Percentiles rank a stretch among this genome's conserved stretches.
Evolutionary conservation across 2,329 filamentous ascomycete species (phyloP).

Genomic region (Lachnellula suecica): DNA sequence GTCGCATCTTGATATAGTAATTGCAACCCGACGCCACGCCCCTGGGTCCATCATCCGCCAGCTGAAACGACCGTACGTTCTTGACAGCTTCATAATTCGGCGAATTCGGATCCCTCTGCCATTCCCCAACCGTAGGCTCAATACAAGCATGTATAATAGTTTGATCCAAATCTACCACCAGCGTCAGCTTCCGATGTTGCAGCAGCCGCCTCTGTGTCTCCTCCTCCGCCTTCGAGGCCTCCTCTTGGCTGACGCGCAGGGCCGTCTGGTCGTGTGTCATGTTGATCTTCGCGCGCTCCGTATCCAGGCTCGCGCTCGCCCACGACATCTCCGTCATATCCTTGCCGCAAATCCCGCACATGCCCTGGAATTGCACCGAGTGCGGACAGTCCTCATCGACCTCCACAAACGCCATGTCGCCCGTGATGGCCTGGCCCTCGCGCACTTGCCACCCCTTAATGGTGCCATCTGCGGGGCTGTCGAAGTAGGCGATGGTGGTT

Average conservation of each 20-base stretch:
- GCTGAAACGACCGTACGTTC: constrained; percentile 84
- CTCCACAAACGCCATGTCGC: constrained; percentile 62
- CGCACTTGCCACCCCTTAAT: constrained; percentile 74
- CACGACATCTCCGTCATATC: constrained; percentile 93
- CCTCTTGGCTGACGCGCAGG: constrained; percentile 78
- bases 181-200: constrained; percentile 76
- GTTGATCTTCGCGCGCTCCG: constrained; percentile 85
- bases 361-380: constrained; percentile 84
- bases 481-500: constrained; percentile 74
- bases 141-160: constrained; percentile 98
- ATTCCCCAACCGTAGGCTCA: constrained; percentile 93
- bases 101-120: constrained; percentile 84
- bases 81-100: constrained; percentile 91
- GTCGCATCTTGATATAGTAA: constrained; percentile 98
- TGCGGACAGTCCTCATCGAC: constrained; percentile 92
- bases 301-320: constrained; percentile 76
- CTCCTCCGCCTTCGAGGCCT: constrained; percentile 80
- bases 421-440: constrained; percentile 62
- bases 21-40: constrained; percentile 72
- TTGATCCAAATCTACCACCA: constrained; percentile 96
- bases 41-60: constrained; percentile 79
- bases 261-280: constrained; percentile 91
- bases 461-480: constrained; percentile 79
- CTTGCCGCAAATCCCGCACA: constrained; percentile 90
- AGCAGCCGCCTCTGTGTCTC: constrained; percentile 83